Conservation (phyloP, 148 eudicot genomes). For the Rhododendron kiyosumense region DNA sequence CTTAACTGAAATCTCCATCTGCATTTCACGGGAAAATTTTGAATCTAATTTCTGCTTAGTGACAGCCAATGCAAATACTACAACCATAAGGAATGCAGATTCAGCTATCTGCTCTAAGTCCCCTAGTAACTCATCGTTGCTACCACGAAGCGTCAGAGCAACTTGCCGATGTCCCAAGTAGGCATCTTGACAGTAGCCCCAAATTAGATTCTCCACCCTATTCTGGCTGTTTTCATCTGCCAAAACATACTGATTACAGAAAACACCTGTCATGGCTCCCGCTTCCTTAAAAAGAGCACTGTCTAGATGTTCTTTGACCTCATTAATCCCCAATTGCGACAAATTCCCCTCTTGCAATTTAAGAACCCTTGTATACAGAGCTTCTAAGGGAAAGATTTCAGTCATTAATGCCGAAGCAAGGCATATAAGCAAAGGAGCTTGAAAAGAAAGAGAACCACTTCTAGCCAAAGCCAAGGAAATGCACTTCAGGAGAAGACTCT, state of each 20-base stretch:
- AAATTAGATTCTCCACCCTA: conserved; percentile 58
- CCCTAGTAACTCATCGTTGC: conserved; percentile 43
- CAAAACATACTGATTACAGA: conserved; percentile 67
- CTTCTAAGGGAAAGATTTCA: conserved; percentile 72
- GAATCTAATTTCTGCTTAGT: conserved; percentile 57
- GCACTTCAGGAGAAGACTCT: conserved; percentile 48
- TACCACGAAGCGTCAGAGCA: conserved; percentile 48
- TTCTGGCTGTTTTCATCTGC: conserved; percentile 58
- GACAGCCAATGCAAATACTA: conserved; percentile 82
- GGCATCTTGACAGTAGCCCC: conserved; percentile 69
- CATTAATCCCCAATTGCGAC: conserved; percentile 18
- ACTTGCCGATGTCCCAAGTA: conserved; percentile 66
- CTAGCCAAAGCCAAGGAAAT: conserved; percentile 74
- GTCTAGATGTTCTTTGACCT: conserved; percentile 51
- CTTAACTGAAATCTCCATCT: conserved; percentile 49
- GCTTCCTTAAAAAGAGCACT: conserved; percentile 73
- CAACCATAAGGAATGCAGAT: conserved; percentile 92
- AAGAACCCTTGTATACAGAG: conserved; percentile 40
- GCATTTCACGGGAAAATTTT: conserved; percentile 34
- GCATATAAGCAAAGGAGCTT: conserved; percentile 46
- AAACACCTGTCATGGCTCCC: conserved; percentile 73
- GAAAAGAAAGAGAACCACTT: conserved; percentile 49
- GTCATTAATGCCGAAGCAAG: conserved; percentile 62
- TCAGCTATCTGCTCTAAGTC: conserved; percentile 82
- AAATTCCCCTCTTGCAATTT: conserved; percentile 22